Base-by-base conservation (phyloP, 306 rosid genomes). In the Pyrus pyrifolia region DNA sequence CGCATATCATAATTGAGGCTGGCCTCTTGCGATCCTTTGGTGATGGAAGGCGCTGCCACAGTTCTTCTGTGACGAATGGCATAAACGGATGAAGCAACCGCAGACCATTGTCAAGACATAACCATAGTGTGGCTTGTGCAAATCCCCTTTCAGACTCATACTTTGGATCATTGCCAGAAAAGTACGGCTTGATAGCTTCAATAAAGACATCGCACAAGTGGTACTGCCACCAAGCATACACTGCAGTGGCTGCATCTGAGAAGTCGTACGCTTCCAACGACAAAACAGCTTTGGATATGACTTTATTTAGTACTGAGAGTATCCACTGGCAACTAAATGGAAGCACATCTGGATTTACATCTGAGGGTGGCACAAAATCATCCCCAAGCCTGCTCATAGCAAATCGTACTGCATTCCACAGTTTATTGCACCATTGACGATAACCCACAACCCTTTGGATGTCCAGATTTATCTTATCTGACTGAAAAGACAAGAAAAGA, bases 1-100 rank as follows among this genome's bases (percentile, higher is more conserved):
- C 72, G 14, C 87, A 83, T 77, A 84, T 88, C 99, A 95, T 89
- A 75, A 95, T 95, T 60, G 97, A 95, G 72, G 86, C 87, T 78
- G 80, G 80, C 75, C 89, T 83, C 68, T 81, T 57, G 67, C 82
- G 57, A 74, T 87, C 93, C 74, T 19, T 75, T 51, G 96, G 79
- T 25, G 83, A 88, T 79, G 99, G 99, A 83, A 95, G 97, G 51
- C 99, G 99, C 86, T 95, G 98, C 97, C 97, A 95, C 76, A 92
- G 80, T 83, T 95, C 99, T 86, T 95, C 99, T 49, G 97, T 92
- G 69, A 92, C 96, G 65, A 86, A 95, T 42, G 99, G 99, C 97
- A 92, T 95, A 83, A 95, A 90, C 8, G 99, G 99, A 78, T 95
- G 99, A 82, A 95, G 97, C 88, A 95, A 80, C 64, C 97, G 90